A percentile compares a stretch with the other conserved stretches of the same genome.
These are phyloP conservation scores for Candida qinlingensis DNA, from an alignment of 805 yeast species.

Conservation along the genomic window DNA sequence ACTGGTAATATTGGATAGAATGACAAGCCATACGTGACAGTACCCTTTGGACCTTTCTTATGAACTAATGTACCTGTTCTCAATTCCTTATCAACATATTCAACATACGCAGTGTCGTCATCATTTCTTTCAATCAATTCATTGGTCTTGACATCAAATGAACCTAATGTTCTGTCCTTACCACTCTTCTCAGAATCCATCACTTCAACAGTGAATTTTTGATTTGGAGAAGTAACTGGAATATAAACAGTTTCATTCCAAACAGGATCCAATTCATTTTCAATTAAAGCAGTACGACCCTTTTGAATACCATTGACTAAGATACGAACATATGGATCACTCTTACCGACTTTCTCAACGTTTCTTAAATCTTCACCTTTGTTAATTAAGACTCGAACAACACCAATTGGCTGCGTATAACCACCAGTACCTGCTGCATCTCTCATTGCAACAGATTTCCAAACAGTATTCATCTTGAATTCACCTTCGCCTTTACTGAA, in stretches of 20 bases:
- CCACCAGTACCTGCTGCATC: slow-evolving; percentile 69
- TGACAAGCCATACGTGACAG: slow-evolving; percentile 63
- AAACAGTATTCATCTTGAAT: slow-evolving; percentile 58
- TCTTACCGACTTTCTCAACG: slow-evolving; percentile 81
- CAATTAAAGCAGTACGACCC: slow-evolving; percentile 69
- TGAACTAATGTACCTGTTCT: slow-evolving; percentile 60
- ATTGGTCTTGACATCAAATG: slow-evolving; percentile 61
- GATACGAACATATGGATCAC: slow-evolving; percentile 87
- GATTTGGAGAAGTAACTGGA: slow-evolving; percentile 78
- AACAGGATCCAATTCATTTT: slow-evolving; percentile 68
- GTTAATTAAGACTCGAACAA: slow-evolving; percentile 65
- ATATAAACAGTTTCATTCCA: slow-evolving; percentile 83
- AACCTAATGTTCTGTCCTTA: slow-evolving; percentile 86
- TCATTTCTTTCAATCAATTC: slow-evolving; percentile 59
- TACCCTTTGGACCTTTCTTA: slow-evolving; percentile 82
- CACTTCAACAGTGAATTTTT: slow-evolving; percentile 76
- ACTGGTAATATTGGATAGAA: slow-evolving; percentile 84
- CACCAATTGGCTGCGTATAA: slow-evolving; percentile 94
- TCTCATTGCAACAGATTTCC: slow-evolving; percentile 81
- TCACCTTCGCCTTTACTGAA: slow-evolving; percentile 68
- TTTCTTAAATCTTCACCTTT: slow-evolving; percentile 74
- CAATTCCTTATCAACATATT: slow-evolving; percentile 48
- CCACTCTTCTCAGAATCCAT: slow-evolving; percentile 83
- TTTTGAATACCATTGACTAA: slow-evolving; percentile 70
- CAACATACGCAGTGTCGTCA: slow-evolving; percentile 54